These are phyloP conservation scores for Onygenales sp. DNA, from an alignment of 2,329 filamentous ascomycete species.

Conservation along the genomic window DNA sequence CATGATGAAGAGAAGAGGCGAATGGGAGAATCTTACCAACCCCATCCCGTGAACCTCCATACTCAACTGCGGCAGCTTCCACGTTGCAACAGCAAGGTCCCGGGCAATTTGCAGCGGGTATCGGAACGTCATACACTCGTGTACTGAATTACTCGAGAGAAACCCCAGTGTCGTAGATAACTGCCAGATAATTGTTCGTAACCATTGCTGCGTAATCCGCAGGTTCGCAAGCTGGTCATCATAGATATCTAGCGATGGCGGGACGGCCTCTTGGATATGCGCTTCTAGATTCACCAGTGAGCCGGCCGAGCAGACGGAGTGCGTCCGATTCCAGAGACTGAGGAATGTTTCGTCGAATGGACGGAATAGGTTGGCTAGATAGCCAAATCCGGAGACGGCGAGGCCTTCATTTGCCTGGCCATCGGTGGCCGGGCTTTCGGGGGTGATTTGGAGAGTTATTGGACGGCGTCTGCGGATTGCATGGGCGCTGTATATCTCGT, in stretches of 20 bases:
- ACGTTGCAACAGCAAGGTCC: constrained; percentile 56
- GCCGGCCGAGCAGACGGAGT: constrained; percentile 34
- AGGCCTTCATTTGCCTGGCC: constrained; percentile 43
- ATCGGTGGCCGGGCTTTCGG: constrained; percentile 41
- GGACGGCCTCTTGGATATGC: constrained; percentile 43
- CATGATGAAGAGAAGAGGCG: neutral
- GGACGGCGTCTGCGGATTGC: constrained; percentile 56
- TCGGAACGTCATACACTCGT: constrained; percentile 52
- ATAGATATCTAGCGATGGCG: constrained; percentile 45
- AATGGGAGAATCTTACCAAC: constrained; percentile 44
- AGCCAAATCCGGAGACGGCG: constrained; percentile 48
- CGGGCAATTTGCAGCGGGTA: constrained; percentile 55
- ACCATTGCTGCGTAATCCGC: constrained; percentile 59
- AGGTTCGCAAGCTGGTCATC: constrained; percentile 59
- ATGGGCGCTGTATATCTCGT: constrained; percentile 42
- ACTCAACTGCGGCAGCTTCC: constrained; percentile 60
- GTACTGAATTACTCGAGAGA: constrained; percentile 50
- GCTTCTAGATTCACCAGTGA: constrained; percentile 40
- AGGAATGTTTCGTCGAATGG: constrained; percentile 57
- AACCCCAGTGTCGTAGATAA: constrained; percentile 57
- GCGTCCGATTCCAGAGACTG: constrained; percentile 52
- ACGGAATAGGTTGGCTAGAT: constrained; percentile 52
- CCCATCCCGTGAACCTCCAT: constrained; percentile 68
- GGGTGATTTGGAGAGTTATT: constrained; percentile 51
- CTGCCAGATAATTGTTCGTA: constrained; percentile 63